Evolutionary conservation across 768 basidiomycete species (phyloP).

Genomic region (Boletus insuetus): DNA sequence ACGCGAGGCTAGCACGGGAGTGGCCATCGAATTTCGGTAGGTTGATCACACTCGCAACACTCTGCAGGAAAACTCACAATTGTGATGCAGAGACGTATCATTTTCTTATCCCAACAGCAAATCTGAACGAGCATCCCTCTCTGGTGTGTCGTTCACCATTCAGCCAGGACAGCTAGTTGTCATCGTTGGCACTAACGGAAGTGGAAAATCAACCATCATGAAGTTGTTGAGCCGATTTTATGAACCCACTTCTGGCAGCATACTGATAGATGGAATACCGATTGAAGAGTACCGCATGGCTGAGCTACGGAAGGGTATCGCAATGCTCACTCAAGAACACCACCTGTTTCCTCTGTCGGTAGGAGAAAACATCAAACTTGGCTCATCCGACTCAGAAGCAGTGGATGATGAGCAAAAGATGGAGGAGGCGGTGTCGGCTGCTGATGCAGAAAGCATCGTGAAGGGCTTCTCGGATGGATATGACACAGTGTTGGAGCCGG

Average conservation of each 20-base stretch:
- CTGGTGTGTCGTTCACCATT: slow-evolving; percentile 30
- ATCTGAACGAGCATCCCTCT: slow-evolving; percentile 21
- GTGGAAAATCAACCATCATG: slow-evolving; percentile 37
- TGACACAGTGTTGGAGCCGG: slow-evolving; percentile 39
- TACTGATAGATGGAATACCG: slow-evolving; percentile 38
- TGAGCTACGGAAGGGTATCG: slow-evolving; percentile 37
- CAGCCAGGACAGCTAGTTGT: slow-evolving; percentile 33
- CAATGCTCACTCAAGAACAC: slow-evolving; percentile 43
- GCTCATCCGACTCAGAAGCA: slow-evolving; percentile 15
- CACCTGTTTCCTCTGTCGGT: slow-evolving; percentile 37
- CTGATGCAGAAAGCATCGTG: slow-evolving; percentile 42
- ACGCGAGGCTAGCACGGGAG: slow-evolving; percentile 7
- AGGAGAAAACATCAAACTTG: slow-evolving; percentile 41
- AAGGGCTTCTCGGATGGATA: slow-evolving; percentile 36
- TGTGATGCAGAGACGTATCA: slow-evolving; percentile 42
- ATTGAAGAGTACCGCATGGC: slow-evolving; percentile 31
- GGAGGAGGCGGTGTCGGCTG: slow-evolving; percentile 27
- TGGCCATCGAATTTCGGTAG: slow-evolving; percentile 21
- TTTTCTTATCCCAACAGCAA: slow-evolving; percentile 51
- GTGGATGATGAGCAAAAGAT: slow-evolving; percentile 16
- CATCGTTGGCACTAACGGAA: slow-evolving; percentile 35
- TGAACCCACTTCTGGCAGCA: slow-evolving; percentile 34
- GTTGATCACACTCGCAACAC: not conserved
- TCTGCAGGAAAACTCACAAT: not conserved
- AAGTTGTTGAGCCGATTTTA: slow-evolving; percentile 39